Conservation (phyloP, 306 rosid species). For the Cyamopsis tetragonoloba region DNA sequence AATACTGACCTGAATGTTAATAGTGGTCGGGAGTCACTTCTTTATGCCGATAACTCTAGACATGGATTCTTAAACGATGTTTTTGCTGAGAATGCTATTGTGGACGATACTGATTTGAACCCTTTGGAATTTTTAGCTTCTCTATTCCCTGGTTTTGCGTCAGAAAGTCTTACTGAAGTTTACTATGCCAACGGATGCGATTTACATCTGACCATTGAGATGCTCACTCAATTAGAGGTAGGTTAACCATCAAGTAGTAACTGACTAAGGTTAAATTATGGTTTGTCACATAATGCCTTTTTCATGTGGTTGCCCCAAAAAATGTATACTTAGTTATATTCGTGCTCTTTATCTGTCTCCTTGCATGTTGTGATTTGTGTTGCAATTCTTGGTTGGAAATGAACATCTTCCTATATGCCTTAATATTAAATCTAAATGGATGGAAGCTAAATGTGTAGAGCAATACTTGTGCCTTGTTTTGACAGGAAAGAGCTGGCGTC, state of each 20-base stretch:
- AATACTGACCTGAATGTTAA: conserved; percentile 45
- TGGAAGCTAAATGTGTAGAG: conserved; percentile 28
- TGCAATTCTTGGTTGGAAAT: conserved; percentile 24
- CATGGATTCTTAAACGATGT: conserved; percentile 62
- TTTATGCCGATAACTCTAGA: conserved; percentile 55
- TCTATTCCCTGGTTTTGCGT: conserved; percentile 89
- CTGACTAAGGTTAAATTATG: conserved; percentile 8
- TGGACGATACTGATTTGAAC: conserved; percentile 59
- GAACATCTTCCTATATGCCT: neutral
- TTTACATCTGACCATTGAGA: conserved; percentile 75
- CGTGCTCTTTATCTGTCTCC: neutral
- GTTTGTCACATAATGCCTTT: neutral
- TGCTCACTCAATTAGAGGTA: conserved; percentile 97
- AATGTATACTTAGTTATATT: neutral
- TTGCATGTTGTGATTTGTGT: conserved; percentile 12
- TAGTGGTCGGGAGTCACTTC: conserved; percentile 49
- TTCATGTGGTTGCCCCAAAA: neutral
- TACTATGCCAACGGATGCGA: conserved; percentile 82
- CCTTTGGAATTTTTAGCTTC: conserved; percentile 79
- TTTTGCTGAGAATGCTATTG: conserved; percentile 52
- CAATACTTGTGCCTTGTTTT: conserved; percentile 30
- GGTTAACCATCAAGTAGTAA: conserved; percentile 14
- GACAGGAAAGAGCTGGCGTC: conserved; percentile 22
- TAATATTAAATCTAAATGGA: neutral
- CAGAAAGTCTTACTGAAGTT: conserved; percentile 90